These are phyloP conservation scores for Hypoxylon rickii DNA, from an alignment of 495 filamentous ascomycete genomes.

Conservation along the genomic window DNA sequence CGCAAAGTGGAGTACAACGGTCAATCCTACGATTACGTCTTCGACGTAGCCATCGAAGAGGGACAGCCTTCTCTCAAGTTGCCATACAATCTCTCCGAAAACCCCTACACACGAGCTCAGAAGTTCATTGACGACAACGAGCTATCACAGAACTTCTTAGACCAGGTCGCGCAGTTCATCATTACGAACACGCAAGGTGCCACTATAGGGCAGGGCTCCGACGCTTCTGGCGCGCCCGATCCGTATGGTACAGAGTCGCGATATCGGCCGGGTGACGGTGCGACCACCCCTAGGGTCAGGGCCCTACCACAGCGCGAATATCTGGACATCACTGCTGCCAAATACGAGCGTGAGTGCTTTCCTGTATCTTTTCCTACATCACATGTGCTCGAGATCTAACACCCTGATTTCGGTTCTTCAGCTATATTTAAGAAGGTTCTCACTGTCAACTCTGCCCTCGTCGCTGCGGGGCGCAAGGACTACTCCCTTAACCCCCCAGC, in stretches of 20 bases:
- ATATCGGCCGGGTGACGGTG: slow-evolving; percentile 68
- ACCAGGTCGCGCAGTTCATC: slow-evolving; percentile 95
- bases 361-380: slow-evolving; percentile 41
- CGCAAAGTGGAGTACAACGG: slow-evolving; percentile 73
- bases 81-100: slow-evolving; percentile 89
- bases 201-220: slow-evolving; percentile 63
- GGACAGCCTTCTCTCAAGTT: slow-evolving; percentile 92
- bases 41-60: slow-evolving; percentile 97
- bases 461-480: slow-evolving; percentile 71
- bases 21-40: slow-evolving; percentile 95
- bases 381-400: slow-evolving; percentile 37
- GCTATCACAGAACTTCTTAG: slow-evolving; percentile 85
- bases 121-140: slow-evolving; percentile 93
- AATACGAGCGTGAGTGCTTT: slow-evolving; percentile 44
- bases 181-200: slow-evolving; percentile 85
- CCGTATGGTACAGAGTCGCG: slow-evolving; percentile 77
- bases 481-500: slow-evolving; percentile 74
- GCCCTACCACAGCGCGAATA: slow-evolving; percentile 83
- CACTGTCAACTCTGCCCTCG: slow-evolving; percentile 69
- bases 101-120: slow-evolving; percentile 88
- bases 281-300: slow-evolving; percentile 55
- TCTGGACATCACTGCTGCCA: slow-evolving; percentile 63
- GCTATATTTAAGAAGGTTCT: slow-evolving; percentile 74
- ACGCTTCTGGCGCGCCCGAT: slow-evolving; percentile 58
- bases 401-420: slow-evolving; percentile 51